Evolutionary conservation across 2,329 filamentous ascomycete species (phyloP), one percentile per base, ranked within the genome.

Genomic region (Leptographium galeiforme): DNA sequence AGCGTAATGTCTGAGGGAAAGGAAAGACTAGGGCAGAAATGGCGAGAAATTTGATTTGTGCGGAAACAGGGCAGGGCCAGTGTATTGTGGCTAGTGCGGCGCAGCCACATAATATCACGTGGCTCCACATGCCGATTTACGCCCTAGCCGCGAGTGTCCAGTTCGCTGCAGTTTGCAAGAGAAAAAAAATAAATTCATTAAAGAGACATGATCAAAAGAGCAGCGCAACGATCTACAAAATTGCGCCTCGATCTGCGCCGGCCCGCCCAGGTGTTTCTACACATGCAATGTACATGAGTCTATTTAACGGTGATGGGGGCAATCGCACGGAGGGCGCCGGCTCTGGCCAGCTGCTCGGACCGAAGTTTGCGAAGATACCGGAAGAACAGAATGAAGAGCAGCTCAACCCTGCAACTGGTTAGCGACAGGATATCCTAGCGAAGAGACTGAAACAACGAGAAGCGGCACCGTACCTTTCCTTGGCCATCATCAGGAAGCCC

Each of bases 401-500:
- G 72, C 67, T 97, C 93, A 69, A 97, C 87, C 60, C 87, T 89
- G 8, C 25, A 12, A 33, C 11, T 4, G 25, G 57, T 56, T 54
- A 62, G 58, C 33, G 52, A 30, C 2, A 25, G 5, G 25, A 25
- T 2, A 25, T 14, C 30, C 13, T 54, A 45, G 16, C 40, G 11
- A 16, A n/a, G 14, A 45, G 13, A 33, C 6, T 5, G n/a, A n/a
- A 18, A 41, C 40, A 19, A 8, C 14, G 13, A 36, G 14, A 12
- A 11, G 47, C 8, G 1, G 38, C 13, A 8, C 63, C 75, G 60
- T 75, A 89, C 87, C 89, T 80, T 71, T 98, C 93, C 72, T 98
- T 98, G 48, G 89, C 93, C 89, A 96, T 98, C 93, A 98, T 98
- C 41, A 98, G 74, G 53, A 98, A 81, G 50, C 93, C 93, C 65